Evolutionary conservation across 345 rosid genomes (phyloP).

Genomic region (Aurinia saxatilis): DNA sequence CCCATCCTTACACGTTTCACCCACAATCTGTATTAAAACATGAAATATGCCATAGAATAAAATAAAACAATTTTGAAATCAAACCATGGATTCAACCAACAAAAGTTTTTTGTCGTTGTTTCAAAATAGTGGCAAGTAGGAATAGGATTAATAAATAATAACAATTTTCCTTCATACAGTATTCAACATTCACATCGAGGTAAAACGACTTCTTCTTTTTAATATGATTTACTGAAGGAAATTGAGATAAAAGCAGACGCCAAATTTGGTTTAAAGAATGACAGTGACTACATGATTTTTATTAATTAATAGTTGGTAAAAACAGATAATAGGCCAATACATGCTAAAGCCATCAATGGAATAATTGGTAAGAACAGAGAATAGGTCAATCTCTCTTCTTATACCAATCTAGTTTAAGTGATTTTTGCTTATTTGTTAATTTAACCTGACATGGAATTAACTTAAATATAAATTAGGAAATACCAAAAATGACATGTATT

Average conservation of each 20-base stretch:
- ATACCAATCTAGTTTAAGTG: too few species aligned
- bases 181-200: not conserved
- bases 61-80: not conserved
- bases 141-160: too few species aligned
- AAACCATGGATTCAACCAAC: not conserved
- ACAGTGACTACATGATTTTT: not conserved
- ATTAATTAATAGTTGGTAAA: not conserved
- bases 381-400: too few species aligned
- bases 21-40: not conserved
- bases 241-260: not conserved
- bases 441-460: too few species aligned
- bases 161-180: not conserved
- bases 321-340: not conserved
- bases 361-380: too few species aligned
- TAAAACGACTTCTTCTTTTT: not conserved
- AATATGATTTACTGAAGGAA: not conserved
- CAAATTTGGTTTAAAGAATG: not conserved
- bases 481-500: too few species aligned
- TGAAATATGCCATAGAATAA: not conserved
- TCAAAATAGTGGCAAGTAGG: not conserved
- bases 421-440: too few species aligned
- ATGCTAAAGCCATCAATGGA: conserved; percentile 21
- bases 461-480: too few species aligned
- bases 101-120: not conserved
- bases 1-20: conserved; percentile 22